A percentile compares a stretch with the other conserved stretches of the same genome.
phyloP scores from a whole-genome alignment of 75 land plant species.

The Selaginella moellendorffii region DNA sequence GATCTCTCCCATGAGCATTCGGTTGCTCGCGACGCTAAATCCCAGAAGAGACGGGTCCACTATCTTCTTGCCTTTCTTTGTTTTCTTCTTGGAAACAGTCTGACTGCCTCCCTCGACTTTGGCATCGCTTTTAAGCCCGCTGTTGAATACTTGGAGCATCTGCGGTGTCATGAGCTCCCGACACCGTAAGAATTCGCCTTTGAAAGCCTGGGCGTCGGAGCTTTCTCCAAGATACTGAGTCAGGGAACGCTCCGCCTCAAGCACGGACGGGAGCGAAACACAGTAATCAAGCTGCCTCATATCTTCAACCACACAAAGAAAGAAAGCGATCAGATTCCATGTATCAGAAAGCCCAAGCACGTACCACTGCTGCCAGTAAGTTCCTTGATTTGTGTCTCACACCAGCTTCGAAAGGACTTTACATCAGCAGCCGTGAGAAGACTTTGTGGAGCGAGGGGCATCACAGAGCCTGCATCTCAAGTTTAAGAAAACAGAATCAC shows the following conservation, averaged over 20 bases:
- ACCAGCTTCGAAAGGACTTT: background rate
- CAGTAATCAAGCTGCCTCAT: background rate
- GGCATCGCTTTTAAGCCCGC: background rate
- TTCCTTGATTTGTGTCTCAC: background rate
- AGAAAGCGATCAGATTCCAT: background rate
- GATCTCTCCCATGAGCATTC: background rate
- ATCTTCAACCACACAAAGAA: background rate
- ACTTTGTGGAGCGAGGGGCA: background rate
- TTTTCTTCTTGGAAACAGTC: background rate
- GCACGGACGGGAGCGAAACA: background rate
- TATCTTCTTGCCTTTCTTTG: background rate
- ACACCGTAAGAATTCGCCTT: background rate
- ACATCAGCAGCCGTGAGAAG: background rate
- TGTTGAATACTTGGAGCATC: background rate
- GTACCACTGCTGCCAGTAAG: background rate
- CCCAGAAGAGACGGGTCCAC: background rate
- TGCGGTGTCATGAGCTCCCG: background rate
- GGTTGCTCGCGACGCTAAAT: background rate
- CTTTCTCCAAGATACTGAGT: background rate
- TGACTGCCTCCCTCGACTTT: background rate
- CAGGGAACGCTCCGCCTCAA: background rate
- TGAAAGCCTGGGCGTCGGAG: background rate
- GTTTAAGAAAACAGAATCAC: no score
- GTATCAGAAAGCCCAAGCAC: no score
- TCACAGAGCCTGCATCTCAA: background rate